Percentiles rank a stretch among this genome's conserved stretches.
phyloP scores from a whole-genome alignment of 2,329 filamentous ascomycete species.

The Aspergillus brasiliensis region DNA sequence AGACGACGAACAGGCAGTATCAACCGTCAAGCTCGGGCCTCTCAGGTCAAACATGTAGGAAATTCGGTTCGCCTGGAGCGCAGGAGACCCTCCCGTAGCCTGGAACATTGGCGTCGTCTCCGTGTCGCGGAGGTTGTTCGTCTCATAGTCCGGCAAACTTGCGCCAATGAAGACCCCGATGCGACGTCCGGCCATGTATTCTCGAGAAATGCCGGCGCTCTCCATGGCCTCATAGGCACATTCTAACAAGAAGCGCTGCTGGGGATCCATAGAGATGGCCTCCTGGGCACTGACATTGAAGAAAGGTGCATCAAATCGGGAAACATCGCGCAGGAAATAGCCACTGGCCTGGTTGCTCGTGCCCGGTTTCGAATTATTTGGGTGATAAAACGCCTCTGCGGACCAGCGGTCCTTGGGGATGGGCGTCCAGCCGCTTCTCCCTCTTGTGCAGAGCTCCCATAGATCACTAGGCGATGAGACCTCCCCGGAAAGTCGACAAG shows the following conservation, averaged over 20 bases:
- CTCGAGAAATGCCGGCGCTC: conserved; percentile 25
- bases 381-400: not conserved
- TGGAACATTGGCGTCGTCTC: conserved; percentile 21
- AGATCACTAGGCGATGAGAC: no score
- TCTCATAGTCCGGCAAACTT: conserved; percentile 24
- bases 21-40: conserved; percentile 28
- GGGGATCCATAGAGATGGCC: conserved; percentile 19
- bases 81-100: conserved; percentile 19
- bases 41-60: conserved; percentile 32
- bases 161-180: conserved; percentile 22
- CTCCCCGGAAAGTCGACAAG: no score
- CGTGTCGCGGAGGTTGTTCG: conserved; percentile 24
- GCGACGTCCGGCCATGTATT: conserved; percentile 23
- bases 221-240: conserved; percentile 23
- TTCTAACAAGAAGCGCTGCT: conserved; percentile 26
- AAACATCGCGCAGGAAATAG: conserved; percentile 25
- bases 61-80: conserved; percentile 29
- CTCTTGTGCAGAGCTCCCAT: no score
- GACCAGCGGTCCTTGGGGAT: not conserved
- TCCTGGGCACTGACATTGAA: conserved; percentile 25
- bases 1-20: conserved; percentile 30
- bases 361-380: not conserved
- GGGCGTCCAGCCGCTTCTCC: conserved; percentile 2
- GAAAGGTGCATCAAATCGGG: conserved; percentile 31
- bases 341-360: not conserved